These are phyloP conservation scores for Apiospora marii DNA, from an alignment of 2,329 filamentous ascomycete genomes.

Conservation along the genomic window DNA sequence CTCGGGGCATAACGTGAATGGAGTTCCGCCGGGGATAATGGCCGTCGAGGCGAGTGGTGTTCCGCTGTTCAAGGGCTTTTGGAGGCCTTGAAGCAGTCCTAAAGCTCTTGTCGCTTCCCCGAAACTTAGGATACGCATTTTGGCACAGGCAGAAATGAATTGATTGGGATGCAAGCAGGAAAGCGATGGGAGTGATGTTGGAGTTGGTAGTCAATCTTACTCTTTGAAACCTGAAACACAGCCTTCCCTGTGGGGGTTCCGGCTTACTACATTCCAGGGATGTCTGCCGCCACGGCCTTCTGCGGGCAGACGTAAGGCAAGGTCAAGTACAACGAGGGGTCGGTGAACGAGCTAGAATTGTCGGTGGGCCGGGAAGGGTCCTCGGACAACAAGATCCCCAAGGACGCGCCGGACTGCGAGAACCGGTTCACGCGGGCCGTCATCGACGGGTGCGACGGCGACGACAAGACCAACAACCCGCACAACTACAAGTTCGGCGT, in stretches of 20 bases:
- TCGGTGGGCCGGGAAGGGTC: neutral
- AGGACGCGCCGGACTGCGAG: neutral
- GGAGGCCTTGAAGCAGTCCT: neutral
- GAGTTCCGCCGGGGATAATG: slow-evolving; percentile 26
- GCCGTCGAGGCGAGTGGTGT: neutral
- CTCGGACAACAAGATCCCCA: neutral
- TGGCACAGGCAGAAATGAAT: neutral
- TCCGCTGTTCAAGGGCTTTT: neutral
- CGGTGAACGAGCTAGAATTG: neutral
- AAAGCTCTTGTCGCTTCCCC: neutral
- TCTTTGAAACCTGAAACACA: neutral
- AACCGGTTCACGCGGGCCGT: neutral
- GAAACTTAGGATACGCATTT: neutral
- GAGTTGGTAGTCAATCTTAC: neutral
- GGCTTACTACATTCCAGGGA: neutral
- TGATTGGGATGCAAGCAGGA: neutral
- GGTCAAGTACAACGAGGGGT: neutral
- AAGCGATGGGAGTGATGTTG: neutral
- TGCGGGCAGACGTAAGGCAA: neutral
- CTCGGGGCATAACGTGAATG: slow-evolving; percentile 28
- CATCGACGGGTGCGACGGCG: neutral
- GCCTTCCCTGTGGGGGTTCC: neutral
- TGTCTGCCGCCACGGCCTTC: neutral
- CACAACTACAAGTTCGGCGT: neutral
- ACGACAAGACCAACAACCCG: neutral